Evolutionary conservation across 2,329 filamentous ascomycete species (phyloP).

Genomic region (Stachybotrys chlorohalonatus): DNA sequence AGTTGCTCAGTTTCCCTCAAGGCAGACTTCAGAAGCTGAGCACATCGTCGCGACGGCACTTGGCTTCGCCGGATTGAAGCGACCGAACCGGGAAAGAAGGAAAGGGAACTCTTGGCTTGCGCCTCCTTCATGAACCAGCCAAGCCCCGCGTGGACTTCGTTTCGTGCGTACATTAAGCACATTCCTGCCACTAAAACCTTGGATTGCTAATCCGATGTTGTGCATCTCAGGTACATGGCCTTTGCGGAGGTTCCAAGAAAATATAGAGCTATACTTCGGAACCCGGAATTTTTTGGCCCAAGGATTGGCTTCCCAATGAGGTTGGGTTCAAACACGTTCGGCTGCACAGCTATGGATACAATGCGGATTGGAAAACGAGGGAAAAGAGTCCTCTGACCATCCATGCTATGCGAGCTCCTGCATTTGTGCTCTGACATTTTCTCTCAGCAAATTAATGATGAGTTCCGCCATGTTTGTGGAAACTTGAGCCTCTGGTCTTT

Average conservation of each 20-base stretch:
- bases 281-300: slow-evolving; percentile 25
- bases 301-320: slow-evolving; percentile 24
- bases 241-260: slow-evolving; percentile 25
- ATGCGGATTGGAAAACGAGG: slow-evolving; percentile 18
- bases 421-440: too few relatives aligned
- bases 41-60: too few relatives aligned
- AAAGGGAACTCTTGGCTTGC: slow-evolving; percentile 6
- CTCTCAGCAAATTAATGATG: neutral
- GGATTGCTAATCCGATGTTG: too few relatives aligned
- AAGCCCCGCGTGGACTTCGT: slow-evolving; percentile 19
- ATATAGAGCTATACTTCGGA: slow-evolving; percentile 24
- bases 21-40: too few relatives aligned
- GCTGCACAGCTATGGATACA: slow-evolving; percentile 23
- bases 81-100: neutral
- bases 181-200: too few relatives aligned
- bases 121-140: slow-evolving; percentile 10
- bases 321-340: slow-evolving; percentile 14
- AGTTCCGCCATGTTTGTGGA: neutral
- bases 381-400: slow-evolving; percentile 14
- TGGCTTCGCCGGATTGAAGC: too few relatives aligned
- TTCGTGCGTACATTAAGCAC: slow-evolving; percentile 7
- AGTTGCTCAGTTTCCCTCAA: too few relatives aligned
- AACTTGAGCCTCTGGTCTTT: neutral
- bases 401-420: too few relatives aligned
- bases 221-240: slow-evolving; percentile 20